Percentiles rank a stretch among this genome's conserved stretches.
Evolutionary conservation across 2,329 filamentous ascomycete genomes (phyloP).

Genomic region (Fusarium succisae): DNA sequence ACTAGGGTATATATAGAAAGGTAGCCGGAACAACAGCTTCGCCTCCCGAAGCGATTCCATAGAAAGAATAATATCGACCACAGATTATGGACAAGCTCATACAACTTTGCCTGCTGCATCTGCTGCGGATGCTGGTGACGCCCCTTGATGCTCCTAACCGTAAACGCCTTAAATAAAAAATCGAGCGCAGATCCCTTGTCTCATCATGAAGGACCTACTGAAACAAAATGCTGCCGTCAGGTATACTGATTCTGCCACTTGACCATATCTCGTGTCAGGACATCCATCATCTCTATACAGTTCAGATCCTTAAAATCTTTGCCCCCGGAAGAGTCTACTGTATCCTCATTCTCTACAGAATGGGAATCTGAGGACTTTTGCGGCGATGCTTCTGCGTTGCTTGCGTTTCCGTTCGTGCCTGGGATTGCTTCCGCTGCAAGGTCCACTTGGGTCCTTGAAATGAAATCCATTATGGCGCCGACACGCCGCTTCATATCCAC

Average conservation of each 20-base stretch:
- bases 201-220: background rate
- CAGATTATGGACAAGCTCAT: conserved; percentile 19
- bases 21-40: conserved; percentile 13
- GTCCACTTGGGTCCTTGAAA: conserved; percentile 87
- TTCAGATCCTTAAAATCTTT: conserved; percentile 78
- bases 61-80: conserved; percentile 10
- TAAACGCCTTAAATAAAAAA: conserved; percentile 34
- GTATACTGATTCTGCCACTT: conserved; percentile 83
- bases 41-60: conserved; percentile 9
- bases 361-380: conserved; percentile 47
- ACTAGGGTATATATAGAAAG: conserved; percentile 33
- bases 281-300: conserved; percentile 91
- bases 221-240: conserved; percentile 32
- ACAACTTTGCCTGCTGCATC: conserved; percentile 27
- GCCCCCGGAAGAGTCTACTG: conserved; percentile 34
- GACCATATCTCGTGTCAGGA: conserved; percentile 79
- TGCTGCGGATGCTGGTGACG: conserved; percentile 35
- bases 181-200: background rate
- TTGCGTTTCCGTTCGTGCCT: conserved; percentile 51
- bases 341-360: conserved; percentile 38
- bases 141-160: conserved; percentile 36
- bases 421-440: conserved; percentile 73
- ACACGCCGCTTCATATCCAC: conserved; percentile 88
- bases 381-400: conserved; percentile 53
- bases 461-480: conserved; percentile 87